These are phyloP conservation scores for Phoma sp. DNA, from an alignment of 2,329 filamentous ascomycete species.

Conservation along the genomic window DNA sequence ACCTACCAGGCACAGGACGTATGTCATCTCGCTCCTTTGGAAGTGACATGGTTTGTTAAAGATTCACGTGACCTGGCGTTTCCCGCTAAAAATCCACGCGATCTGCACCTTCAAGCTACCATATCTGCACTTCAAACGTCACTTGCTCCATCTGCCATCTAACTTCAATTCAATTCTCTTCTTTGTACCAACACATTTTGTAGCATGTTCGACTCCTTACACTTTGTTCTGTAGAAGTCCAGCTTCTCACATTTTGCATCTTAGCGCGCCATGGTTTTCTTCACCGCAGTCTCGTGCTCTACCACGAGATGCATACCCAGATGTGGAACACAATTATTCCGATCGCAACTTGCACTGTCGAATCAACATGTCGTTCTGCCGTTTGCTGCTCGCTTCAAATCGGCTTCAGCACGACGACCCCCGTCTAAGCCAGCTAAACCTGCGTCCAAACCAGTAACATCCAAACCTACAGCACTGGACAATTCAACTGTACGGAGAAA, in stretches of 20 bases:
- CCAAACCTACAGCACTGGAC: background rate
- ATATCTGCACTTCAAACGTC: background rate
- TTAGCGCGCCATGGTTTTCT: slow-evolving; percentile 2
- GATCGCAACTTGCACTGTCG: background rate
- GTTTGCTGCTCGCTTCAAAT: slow-evolving; percentile 2
- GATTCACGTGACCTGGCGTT: slow-evolving; percentile 4
- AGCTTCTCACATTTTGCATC: background rate
- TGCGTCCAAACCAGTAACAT: too few relatives aligned
- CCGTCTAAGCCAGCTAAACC: background rate
- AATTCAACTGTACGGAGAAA: background rate
- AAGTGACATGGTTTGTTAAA: background rate
- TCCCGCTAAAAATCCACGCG: background rate
- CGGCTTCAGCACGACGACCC: background rate
- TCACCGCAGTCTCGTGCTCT: background rate
- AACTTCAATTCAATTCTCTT: background rate
- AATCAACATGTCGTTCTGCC: background rate
- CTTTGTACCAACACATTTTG: background rate
- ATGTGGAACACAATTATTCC: background rate
- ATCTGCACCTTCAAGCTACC: background rate
- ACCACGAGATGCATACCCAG: background rate
- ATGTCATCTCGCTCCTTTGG: background rate
- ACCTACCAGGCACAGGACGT: too few relatives aligned
- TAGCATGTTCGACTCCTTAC: background rate
- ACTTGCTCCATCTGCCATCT: background rate
- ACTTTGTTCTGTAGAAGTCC: background rate